Evolutionary conservation across 202 grass and related monocot genomes (phyloP), one percentile per base, ranked within the genome.

Genomic region (Zoysia matrella): DNA sequence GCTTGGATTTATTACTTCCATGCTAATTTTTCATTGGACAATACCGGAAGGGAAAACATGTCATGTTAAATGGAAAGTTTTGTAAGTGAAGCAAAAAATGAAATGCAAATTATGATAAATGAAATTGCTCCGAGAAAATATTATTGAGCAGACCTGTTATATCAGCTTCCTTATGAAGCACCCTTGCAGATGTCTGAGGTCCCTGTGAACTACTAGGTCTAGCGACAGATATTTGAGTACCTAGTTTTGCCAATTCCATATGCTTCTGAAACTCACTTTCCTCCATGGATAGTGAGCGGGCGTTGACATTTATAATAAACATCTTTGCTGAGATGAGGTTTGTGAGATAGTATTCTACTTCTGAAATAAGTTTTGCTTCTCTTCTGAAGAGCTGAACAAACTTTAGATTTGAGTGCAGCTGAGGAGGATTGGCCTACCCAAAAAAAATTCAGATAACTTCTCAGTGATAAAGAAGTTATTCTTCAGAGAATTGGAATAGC

Each of bases 351-450:
- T 98, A 98, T 78, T 98, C 92, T 0, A 95, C 84, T 85, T 98
- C 95, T 39, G 92, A 98, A 62, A 98, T 79, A 73, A 98, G 90
- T 85, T 94, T 98, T 47, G 88, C 74, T 74, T 91, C 80, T 72
- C 90, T 98, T 82, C 95, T 89, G 64, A 94, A 98, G 43, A 94
- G 88, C 73, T 94, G 92, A 75, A 98, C 67, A 84, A 84, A 98
- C 86, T 95, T 90, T 53, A 98, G 85, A 86, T 98, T 98, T 43
- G 95, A 98, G 74, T 95, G 95, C 86, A 98, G 67, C 76, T 87
- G 90, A 69, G 90, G 92, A 81, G 95, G 95, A 91, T 98, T 98
- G 45, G 95, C 92, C 92, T 98, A 73, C 61, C 30, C 30, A 36
- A 36, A 36, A 87, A 57, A 4, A 64, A 61, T 63, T 55, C 62